Evolutionary conservation across 2,329 filamentous ascomycete genomes (phyloP).

Genomic region (Mollisia scopiformis): DNA sequence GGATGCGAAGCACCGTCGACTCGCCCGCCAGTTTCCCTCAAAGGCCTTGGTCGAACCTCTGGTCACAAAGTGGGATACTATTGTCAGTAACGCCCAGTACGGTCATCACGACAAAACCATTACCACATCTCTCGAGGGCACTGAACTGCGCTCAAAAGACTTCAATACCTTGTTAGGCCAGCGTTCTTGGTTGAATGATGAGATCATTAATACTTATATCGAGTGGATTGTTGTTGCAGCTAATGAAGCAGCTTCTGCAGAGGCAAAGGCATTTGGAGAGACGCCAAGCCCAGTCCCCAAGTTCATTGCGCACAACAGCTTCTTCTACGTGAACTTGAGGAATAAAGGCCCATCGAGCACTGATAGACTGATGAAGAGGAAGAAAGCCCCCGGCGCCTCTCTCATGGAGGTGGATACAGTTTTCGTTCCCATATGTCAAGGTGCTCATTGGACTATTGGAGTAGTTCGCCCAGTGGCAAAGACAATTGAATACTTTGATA

Average conservation of each 20-base stretch:
- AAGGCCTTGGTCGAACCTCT: slow-evolving; percentile 35
- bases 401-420: slow-evolving; percentile 68
- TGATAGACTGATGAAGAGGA: slow-evolving; percentile 59
- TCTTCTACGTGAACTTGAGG: slow-evolving; percentile 62
- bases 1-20: slow-evolving; percentile 29
- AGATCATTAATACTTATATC: slow-evolving; percentile 71
- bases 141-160: slow-evolving; percentile 57
- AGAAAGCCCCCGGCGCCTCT: slow-evolving; percentile 60
- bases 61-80: slow-evolving; percentile 42
- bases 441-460: slow-evolving; percentile 72
- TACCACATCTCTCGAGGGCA: slow-evolving; percentile 51
- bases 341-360: slow-evolving; percentile 50
- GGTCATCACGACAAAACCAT: slow-evolving; percentile 37
- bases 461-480: slow-evolving; percentile 64
- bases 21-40: slow-evolving; percentile 28
- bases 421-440: slow-evolving; percentile 69
- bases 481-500: slow-evolving; percentile 72
- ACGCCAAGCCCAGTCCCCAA: slow-evolving; percentile 55
- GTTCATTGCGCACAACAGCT: slow-evolving; percentile 65
- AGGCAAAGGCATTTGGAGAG: slow-evolving; percentile 26
- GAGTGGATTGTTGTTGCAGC: slow-evolving; percentile 61
- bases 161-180: slow-evolving; percentile 63
- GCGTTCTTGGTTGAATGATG: slow-evolving; percentile 74
- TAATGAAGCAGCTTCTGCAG: slow-evolving; percentile 57
- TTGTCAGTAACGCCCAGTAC: slow-evolving; percentile 37